These are phyloP conservation scores for Pulveroboletus sp. DNA, from an alignment of 768 basidiomycete species.

Conservation along the genomic window DNA sequence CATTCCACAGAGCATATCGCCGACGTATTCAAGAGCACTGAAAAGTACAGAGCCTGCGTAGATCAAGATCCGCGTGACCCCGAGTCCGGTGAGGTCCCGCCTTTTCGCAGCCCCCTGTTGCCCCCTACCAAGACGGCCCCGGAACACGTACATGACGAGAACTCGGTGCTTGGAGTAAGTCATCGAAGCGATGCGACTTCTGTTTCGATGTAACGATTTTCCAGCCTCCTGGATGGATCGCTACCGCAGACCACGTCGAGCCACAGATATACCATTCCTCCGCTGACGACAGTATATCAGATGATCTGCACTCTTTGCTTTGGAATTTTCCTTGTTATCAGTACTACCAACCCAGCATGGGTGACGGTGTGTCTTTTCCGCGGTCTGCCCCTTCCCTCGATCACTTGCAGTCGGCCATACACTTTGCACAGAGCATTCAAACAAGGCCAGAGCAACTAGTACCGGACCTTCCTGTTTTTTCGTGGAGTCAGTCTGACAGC, in stretches of 20 bases:
- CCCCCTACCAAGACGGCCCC: constrained; percentile 17
- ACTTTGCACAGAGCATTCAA: constrained; percentile 5
- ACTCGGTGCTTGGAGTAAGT: constrained; percentile 18
- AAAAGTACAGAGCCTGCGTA: not conserved
- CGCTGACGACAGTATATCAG: not conserved
- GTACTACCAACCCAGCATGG: constrained; percentile 1
- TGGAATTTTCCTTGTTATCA: not conserved
- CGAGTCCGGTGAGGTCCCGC: constrained; percentile 10
- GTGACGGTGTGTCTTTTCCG: not conserved
- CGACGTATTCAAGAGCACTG: not conserved
- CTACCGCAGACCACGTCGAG: no score
- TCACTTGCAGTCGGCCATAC: constrained; percentile 13
- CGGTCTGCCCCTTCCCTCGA: not conserved
- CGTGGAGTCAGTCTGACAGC: constrained; percentile 22
- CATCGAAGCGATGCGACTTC: not conserved
- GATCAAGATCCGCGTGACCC: not conserved
- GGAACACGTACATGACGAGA: not conserved
- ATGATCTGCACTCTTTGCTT: constrained; percentile 2
- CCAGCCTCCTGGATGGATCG: no score
- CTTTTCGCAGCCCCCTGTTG: constrained; percentile 29
- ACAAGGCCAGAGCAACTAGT: constrained; percentile 3
- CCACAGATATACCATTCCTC: not conserved
- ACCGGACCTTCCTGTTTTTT: constrained; percentile 16
- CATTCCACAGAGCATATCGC: not conserved
- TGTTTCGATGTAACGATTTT: not conserved